phyloP scores from a whole-genome alignment of 2,329 filamentous ascomycete genomes.

The Paecilomyces formosus region DNA sequence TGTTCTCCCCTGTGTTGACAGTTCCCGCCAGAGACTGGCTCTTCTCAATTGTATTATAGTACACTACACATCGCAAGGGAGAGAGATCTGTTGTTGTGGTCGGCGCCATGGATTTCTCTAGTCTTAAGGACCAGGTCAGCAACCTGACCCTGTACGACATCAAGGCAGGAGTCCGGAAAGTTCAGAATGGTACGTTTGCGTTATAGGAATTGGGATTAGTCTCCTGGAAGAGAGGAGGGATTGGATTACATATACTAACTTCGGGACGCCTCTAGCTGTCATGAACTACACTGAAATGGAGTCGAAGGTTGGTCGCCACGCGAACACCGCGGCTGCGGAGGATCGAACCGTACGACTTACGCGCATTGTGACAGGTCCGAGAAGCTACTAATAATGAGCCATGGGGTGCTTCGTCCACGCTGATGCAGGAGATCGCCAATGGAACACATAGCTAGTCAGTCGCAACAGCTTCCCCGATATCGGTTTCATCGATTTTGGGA shows the following conservation, averaged over 20 bases:
- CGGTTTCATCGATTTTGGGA: conserved; percentile 4
- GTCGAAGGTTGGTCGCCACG: conserved; percentile 44
- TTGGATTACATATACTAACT: background rate
- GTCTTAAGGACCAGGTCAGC: conserved; percentile 76
- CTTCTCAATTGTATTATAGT: background rate
- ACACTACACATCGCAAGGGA: conserved; percentile 2
- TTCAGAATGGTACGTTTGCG: conserved; percentile 74
- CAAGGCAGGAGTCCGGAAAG: conserved; percentile 90
- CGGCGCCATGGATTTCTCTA: conserved; percentile 71
- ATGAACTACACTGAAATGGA: conserved; percentile 99
- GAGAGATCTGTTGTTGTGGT: background rate
- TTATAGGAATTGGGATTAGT: background rate
- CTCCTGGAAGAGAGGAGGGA: background rate
- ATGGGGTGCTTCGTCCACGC: conserved; percentile 76
- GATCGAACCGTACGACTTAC: conserved; percentile 12
- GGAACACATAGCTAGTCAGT: conserved; percentile 96
- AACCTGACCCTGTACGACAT: conserved; percentile 91
- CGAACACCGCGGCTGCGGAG: background rate
- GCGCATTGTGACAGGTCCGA: conserved; percentile 57
- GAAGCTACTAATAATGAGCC: conserved; percentile 99
- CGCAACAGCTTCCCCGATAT: background rate
- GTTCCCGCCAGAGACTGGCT: background rate
- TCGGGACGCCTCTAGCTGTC: conserved; percentile 55
- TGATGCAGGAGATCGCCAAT: conserved; percentile 98
- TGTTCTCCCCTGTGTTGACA: conserved; percentile 9